These are phyloP conservation scores for Penicillium sp. DNA, from an alignment of 2,329 filamentous ascomycete species.

Conservation along the genomic window DNA sequence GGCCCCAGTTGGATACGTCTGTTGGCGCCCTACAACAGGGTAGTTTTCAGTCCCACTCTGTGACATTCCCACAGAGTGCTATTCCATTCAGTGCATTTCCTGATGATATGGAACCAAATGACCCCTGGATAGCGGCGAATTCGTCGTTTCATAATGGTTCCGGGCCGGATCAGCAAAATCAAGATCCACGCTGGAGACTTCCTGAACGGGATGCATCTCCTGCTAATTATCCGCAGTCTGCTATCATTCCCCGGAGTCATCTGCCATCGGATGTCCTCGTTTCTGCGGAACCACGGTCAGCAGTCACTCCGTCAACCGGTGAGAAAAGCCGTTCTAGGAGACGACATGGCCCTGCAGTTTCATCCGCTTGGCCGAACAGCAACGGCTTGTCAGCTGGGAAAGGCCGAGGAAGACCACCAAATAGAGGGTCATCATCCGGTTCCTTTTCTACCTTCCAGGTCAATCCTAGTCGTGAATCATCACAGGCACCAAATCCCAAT, in stretches of 20 bases:
- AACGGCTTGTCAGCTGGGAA: conserved; percentile 65
- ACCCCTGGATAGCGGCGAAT: conserved; percentile 40
- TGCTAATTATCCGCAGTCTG: conserved; percentile 73
- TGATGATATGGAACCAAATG: conserved; percentile 51
- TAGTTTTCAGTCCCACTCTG: conserved; percentile 44
- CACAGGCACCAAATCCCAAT: conserved; percentile 44
- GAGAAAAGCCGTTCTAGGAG: conserved; percentile 49
- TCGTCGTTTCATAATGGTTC: conserved; percentile 46
- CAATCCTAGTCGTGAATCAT: conserved; percentile 54
- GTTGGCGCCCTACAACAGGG: conserved; percentile 48
- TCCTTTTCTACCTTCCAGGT: conserved; percentile 70
- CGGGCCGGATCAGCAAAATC: conserved; percentile 27
- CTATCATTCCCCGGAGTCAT: conserved; percentile 61
- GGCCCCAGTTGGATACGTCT: conserved; percentile 61
- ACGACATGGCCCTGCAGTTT: conserved; percentile 81
- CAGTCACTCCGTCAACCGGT: conserved; percentile 62
- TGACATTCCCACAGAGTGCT: conserved; percentile 52
- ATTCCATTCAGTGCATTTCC: conserved; percentile 56
- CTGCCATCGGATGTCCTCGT: conserved; percentile 36
- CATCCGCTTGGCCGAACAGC: conserved; percentile 80
- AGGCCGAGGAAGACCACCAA: conserved; percentile 75
- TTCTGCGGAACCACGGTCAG: conserved; percentile 65
- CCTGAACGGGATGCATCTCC: conserved; percentile 61
- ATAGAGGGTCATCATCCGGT: conserved; percentile 63
- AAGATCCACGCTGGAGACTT: conserved; percentile 48